Evolutionary conservation across 129 eudicot species (phyloP).

Genomic region (Oenanthe sinensis): DNA sequence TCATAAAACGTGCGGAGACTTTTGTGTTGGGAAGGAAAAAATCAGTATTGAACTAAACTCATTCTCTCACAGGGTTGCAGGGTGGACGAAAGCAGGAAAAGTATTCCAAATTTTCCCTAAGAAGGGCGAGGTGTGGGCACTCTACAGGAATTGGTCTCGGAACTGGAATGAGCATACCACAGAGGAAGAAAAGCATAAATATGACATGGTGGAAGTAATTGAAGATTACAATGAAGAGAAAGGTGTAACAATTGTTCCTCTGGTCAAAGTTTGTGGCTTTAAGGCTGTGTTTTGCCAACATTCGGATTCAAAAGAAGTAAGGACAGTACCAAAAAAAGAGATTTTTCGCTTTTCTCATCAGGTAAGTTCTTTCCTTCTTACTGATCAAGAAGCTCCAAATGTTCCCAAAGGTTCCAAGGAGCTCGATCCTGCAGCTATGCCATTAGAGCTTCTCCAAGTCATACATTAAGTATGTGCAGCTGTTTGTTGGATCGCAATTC

Average conservation of each 20-base stretch:
- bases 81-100: constrained; percentile 41
- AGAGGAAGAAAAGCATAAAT: constrained; percentile 40
- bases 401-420: constrained; percentile 51
- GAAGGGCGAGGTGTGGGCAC: constrained; percentile 64
- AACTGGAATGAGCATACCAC: constrained; percentile 48
- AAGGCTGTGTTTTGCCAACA: constrained; percentile 53
- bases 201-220: constrained; percentile 47
- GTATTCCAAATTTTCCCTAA: constrained; percentile 41
- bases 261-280: constrained; percentile 65
- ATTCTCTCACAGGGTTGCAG: constrained; percentile 56
- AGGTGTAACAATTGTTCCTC: constrained; percentile 41
- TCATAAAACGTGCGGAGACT: constrained; percentile 58
- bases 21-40: constrained; percentile 33
- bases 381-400: constrained; percentile 50
- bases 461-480: constrained; percentile 9
- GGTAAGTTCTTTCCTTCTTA: constrained; percentile 51
- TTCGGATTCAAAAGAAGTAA: constrained; percentile 18
- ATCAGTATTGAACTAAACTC: constrained; percentile 31
- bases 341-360: constrained; percentile 78
- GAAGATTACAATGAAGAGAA: constrained; percentile 37
- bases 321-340: constrained; percentile 45
- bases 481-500: too few relatives aligned
- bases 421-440: constrained; percentile 84
- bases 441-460: constrained; percentile 56
- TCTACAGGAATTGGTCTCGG: constrained; percentile 57